A percentile compares a stretch with the other conserved stretches of the same genome.
These are phyloP conservation scores for Tanozyma kutaoensis DNA, from an alignment of 805 yeast species.

Conservation along the genomic window DNA sequence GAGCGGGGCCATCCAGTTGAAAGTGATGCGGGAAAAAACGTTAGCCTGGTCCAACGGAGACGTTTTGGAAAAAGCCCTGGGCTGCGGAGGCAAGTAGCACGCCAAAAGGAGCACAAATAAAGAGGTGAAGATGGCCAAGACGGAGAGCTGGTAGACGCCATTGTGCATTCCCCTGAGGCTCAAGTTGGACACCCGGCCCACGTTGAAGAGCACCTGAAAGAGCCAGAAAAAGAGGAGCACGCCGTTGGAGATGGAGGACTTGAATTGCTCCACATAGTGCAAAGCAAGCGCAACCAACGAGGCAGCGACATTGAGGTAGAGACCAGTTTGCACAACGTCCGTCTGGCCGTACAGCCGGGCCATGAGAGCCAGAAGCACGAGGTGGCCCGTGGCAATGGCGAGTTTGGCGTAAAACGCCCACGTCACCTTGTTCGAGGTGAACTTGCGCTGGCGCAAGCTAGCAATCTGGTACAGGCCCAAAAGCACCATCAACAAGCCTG, in stretches of 20 bases:
- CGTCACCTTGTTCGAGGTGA: slow-evolving; percentile 16
- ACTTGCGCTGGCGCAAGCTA: slow-evolving; percentile 16
- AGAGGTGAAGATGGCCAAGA: slow-evolving; percentile 23
- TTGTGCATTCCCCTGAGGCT: slow-evolving; percentile 18
- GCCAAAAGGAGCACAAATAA: slow-evolving; percentile 32
- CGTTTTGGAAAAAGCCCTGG: slow-evolving; percentile 3
- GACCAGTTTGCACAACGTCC: slow-evolving; percentile 13
- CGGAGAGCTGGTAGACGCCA: slow-evolving; percentile 11
- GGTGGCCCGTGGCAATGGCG: slow-evolving; percentile 22
- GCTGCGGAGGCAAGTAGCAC: slow-evolving; percentile 18
- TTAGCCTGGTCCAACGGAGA: slow-evolving; percentile 7
- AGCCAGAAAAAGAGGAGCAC: slow-evolving; percentile 68
- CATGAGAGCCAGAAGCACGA: slow-evolving; percentile 18
- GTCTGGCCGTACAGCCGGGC: slow-evolving; percentile 5
- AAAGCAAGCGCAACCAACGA: slow-evolving; percentile 35
- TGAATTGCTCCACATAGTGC: slow-evolving; percentile 62
- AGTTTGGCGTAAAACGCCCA: slow-evolving; percentile 32
- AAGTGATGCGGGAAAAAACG: slow-evolving; percentile 50
- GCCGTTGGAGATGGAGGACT: slow-evolving; percentile 53
- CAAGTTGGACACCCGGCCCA: slow-evolving; percentile 29
- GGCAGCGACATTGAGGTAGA: slow-evolving; percentile 10
- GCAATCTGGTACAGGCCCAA: slow-evolving; percentile 26
- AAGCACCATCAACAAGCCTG: slow-evolving; percentile 29
- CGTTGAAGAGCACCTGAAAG: slow-evolving; percentile 33
- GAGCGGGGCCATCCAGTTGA: slow-evolving; percentile 83